Evolutionary conservation across 805 yeast genomes (phyloP), one percentile per base, ranked within the genome.

Genomic region (Tetrapisispora nanseiensis): DNA sequence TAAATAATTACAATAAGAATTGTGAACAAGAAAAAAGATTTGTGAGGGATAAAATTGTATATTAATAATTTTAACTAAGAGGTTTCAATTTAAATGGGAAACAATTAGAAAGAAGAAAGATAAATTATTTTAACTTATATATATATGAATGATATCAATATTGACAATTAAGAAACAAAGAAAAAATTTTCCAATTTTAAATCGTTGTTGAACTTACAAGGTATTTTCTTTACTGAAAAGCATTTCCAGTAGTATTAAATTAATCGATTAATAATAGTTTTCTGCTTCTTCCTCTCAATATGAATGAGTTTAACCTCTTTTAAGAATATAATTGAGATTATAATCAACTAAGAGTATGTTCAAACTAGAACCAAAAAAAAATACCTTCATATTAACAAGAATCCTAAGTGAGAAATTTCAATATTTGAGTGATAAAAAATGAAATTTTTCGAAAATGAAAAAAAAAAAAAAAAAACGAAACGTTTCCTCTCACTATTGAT

Each of bases 381-480:
- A 27, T 10, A 27, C 30, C 10, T 13, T 15, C 30, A 27, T 27
- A 27, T 22, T 22, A 33, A 20, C 37, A 33, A 33, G 37, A 33
- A 33, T 33, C 24, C 37, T 22, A n/a, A 33, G 27, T 3, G 19
- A 33, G 15, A 9, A 33, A n/a, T 11, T 33, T 33, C 13, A 21
- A 9, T 7, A 22, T 8, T 33, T 33, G 37, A 33, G 37, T n/a
- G 37, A 33, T 33, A 33, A 33, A 33, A 18, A n/a, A 33, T 22
- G n/a, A 33, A 33, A 33, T n/a, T n/a, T n/a, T n/a, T n/a, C n/a
- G n/a, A n/a, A n/a, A n/a, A n/a, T n/a, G n/a, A n/a, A n/a, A n/a
- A n/a, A n/a, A n/a, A n/a, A n/a, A n/a, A n/a, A n/a, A n/a, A n/a
- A n/a, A n/a, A n/a, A n/a, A n/a, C n/a, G n/a, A n/a, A n/a, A n/a